phyloP scores from a whole-genome alignment of 805 yeast genomes.

The Ogataea neopini region DNA sequence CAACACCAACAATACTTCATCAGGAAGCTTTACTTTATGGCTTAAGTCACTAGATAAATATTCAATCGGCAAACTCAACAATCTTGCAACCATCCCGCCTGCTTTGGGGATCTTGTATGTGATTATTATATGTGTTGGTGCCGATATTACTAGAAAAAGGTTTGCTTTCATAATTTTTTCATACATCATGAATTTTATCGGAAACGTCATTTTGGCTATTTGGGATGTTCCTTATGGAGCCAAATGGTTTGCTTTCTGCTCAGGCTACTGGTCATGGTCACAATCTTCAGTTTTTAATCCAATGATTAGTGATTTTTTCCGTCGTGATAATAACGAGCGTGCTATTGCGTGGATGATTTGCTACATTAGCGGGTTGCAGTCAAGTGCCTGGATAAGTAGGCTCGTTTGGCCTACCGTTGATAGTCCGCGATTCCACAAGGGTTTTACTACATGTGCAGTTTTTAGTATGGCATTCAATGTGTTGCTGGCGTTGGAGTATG shows the following conservation, averaged over 20 bases:
- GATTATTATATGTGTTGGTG: constrained; percentile 47
- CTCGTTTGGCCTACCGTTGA: constrained; percentile 51
- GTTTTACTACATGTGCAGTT: constrained; percentile 49
- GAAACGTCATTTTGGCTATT: constrained; percentile 54
- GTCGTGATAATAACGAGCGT: constrained; percentile 56
- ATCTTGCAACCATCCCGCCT: constrained; percentile 56
- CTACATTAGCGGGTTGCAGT: constrained; percentile 48
- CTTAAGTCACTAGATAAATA: constrained; percentile 49
- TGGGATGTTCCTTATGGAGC: constrained; percentile 61
- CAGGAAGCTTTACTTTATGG: constrained; percentile 66
- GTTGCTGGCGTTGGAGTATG: constrained; percentile 19
- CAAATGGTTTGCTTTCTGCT: constrained; percentile 64
- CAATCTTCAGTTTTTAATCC: constrained; percentile 63
- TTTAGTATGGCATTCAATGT: constrained; percentile 36
- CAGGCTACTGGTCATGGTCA: constrained; percentile 62
- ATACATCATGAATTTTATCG: constrained; percentile 53
- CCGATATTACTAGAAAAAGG: constrained; percentile 53
- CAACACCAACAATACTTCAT: constrained; percentile 58
- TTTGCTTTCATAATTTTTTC: constrained; percentile 56
- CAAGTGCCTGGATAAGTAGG: constrained; percentile 37
- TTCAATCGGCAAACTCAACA: constrained; percentile 45
- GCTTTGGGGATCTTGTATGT: constrained; percentile 57
- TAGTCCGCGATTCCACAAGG: constrained; percentile 56
- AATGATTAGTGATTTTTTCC: constrained; percentile 56
- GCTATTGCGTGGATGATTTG: constrained; percentile 58